Conservation (phyloP, 2,329 filamentous ascomycete genomes). For the Alternaria sp. region DNA sequence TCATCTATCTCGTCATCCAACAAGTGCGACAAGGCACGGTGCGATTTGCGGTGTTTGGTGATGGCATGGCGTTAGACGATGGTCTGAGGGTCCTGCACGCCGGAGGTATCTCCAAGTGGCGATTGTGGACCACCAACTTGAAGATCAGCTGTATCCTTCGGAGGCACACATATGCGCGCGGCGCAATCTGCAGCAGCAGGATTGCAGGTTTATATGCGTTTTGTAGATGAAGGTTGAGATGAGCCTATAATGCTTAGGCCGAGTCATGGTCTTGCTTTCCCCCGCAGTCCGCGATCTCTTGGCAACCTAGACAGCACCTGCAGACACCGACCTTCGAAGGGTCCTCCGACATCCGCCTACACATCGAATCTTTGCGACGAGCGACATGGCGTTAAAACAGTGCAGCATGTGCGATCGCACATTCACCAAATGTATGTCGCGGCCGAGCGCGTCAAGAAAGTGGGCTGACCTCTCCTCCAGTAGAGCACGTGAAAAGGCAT, state of each 20-base stretch:
- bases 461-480: slow-evolving; percentile 14
- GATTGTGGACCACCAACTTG: not conserved
- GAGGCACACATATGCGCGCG: slow-evolving; percentile 22
- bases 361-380: slow-evolving; percentile 18
- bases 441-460: not conserved
- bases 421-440: slow-evolving; percentile 57
- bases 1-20: not conserved
- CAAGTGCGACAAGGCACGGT: not conserved
- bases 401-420: slow-evolving; percentile 60
- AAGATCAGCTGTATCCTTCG: slow-evolving; percentile 10
- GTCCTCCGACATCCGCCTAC: slow-evolving; percentile 24
- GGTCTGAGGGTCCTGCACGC: not conserved
- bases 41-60: not conserved
- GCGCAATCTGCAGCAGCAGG: slow-evolving; percentile 34
- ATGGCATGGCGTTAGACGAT: slow-evolving; percentile 5
- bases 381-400: slow-evolving; percentile 49
- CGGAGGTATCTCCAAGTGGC: slow-evolving; percentile 1
- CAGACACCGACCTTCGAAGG: slow-evolving; percentile 25
- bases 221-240: slow-evolving; percentile 42
- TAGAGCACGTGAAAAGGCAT: slow-evolving; percentile 63
- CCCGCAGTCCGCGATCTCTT: slow-evolving; percentile 37
- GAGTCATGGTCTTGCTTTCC: slow-evolving; percentile 43
- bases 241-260: slow-evolving; percentile 36
- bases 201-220: slow-evolving; percentile 34
- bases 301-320: slow-evolving; percentile 23